Conservation (phyloP, 495 filamentous ascomycete species). For the Daldinia bambusicola region DNA sequence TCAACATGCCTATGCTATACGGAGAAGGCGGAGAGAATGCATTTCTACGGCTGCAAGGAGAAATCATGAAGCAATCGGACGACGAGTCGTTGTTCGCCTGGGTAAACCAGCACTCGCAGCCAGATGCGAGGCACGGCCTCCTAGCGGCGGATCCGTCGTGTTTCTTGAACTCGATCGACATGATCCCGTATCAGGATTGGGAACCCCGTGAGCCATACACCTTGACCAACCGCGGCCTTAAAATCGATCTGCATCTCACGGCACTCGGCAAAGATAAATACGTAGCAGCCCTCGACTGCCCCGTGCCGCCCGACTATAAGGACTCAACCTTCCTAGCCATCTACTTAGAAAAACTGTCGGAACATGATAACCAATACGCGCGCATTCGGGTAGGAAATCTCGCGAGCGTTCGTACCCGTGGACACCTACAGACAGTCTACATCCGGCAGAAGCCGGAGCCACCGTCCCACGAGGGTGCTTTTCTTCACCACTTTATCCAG, state of each 20-base stretch:
- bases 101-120: neutral
- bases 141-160: neutral
- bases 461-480: neutral
- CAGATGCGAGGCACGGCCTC: neutral
- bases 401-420: neutral
- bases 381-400: neutral
- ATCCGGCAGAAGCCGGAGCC: neutral
- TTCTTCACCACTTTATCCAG: neutral
- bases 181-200: slow-evolving; percentile 30
- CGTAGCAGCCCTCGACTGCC: neutral
- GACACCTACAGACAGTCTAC: neutral
- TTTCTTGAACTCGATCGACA: slow-evolving; percentile 14
- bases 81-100: slow-evolving; percentile 15
- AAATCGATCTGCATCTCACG: slow-evolving; percentile 25
- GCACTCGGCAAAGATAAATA: neutral
- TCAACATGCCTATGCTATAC: slow-evolving; percentile 46
- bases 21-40: slow-evolving; percentile 44
- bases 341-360: neutral
- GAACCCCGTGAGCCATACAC: slow-evolving; percentile 25
- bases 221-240: slow-evolving; percentile 27
- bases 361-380: neutral
- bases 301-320: neutral
- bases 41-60: slow-evolving; percentile 46
- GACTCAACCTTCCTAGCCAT: neutral
- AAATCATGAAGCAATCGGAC: slow-evolving; percentile 30